A percentile compares a stretch with the other conserved stretches of the same genome.
phyloP scores from a whole-genome alignment of 345 rosid species.

The Eucalyptus tenuipes region DNA sequence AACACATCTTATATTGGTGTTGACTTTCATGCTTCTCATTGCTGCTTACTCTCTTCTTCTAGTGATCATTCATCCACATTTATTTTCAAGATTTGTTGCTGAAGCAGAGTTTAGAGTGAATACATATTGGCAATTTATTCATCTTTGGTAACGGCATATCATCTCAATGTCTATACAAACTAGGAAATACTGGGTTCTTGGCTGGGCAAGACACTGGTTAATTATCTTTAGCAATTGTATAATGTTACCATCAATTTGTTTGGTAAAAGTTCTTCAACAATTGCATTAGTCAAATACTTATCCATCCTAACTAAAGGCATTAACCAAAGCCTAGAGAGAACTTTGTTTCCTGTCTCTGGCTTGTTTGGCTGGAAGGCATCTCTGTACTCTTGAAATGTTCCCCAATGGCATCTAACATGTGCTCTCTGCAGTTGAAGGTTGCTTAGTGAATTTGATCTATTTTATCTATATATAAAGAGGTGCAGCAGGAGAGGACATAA shows the following conservation, averaged over 20 bases:
- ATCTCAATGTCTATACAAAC: not conserved
- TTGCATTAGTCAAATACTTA: not conserved
- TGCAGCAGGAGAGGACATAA: not conserved
- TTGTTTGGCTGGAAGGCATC: not conserved
- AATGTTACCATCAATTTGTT: not conserved
- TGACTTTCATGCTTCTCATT: not conserved
- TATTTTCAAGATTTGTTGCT: not conserved
- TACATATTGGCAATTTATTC: not conserved
- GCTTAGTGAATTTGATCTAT: not conserved
- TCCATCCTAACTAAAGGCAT: not conserved
- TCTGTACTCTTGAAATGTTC: not conserved
- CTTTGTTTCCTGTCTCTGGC: not conserved
- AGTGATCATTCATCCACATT: not conserved
- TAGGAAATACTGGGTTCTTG: not conserved
- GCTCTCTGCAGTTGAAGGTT: not conserved
- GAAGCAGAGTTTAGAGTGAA: not conserved
- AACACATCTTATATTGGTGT: not conserved
- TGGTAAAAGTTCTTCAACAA: not conserved
- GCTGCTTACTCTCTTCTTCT: not conserved
- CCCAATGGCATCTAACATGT: not conserved
- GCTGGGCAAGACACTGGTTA: not conserved
- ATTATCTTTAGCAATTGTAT: not conserved
- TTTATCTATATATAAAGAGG: not conserved
- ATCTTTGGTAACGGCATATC: not conserved
- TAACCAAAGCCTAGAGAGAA: not conserved